phyloP scores from a whole-genome alignment of 192 early-diverging fungal species.

The Nowakowskiella sp. region DNA sequence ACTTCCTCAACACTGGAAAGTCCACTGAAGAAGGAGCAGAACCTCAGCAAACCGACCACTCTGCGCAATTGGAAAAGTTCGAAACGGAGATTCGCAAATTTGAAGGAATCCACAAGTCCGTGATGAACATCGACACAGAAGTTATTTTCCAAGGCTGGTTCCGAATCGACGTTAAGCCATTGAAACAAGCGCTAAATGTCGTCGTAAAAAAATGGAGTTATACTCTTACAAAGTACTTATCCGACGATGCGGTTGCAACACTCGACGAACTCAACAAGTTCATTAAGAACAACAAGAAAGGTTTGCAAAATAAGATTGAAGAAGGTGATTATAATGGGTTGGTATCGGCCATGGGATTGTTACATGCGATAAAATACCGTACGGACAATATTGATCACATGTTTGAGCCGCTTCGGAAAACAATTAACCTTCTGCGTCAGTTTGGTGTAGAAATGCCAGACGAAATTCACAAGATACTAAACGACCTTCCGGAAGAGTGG shows the following conservation, averaged over 20 bases:
- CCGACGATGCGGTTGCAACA: conserved; percentile 47
- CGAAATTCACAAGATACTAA: conserved; percentile 55
- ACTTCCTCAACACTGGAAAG: conserved; percentile 36
- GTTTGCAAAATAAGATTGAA: conserved; percentile 45
- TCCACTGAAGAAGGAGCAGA: conserved; percentile 29
- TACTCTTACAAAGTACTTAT: conserved; percentile 55
- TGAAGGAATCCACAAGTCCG: conserved; percentile 53
- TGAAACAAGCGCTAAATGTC: conserved; percentile 56
- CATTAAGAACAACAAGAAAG: conserved; percentile 47
- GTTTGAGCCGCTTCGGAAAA: conserved; percentile 60
- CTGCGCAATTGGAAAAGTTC: conserved; percentile 55
- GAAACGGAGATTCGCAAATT: conserved; percentile 57
- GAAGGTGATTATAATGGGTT: conserved; percentile 56
- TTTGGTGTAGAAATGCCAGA: conserved; percentile 61
- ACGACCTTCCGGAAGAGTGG: conserved; percentile 60
- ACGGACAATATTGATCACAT: conserved; percentile 45
- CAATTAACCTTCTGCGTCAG: conserved; percentile 51
- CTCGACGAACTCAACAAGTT: conserved; percentile 55
- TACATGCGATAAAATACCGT: conserved; percentile 56
- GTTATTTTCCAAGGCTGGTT: conserved; percentile 55
- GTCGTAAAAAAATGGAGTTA: conserved; percentile 63
- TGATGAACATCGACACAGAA: conserved; percentile 58
- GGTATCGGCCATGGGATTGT: conserved; percentile 49
- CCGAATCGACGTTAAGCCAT: conserved; percentile 48
- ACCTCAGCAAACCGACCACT: conserved; percentile 17